phyloP scores from a whole-genome alignment of 2,329 filamentous ascomycete genomes.

The Coniochaeta hoffmannii region DNA sequence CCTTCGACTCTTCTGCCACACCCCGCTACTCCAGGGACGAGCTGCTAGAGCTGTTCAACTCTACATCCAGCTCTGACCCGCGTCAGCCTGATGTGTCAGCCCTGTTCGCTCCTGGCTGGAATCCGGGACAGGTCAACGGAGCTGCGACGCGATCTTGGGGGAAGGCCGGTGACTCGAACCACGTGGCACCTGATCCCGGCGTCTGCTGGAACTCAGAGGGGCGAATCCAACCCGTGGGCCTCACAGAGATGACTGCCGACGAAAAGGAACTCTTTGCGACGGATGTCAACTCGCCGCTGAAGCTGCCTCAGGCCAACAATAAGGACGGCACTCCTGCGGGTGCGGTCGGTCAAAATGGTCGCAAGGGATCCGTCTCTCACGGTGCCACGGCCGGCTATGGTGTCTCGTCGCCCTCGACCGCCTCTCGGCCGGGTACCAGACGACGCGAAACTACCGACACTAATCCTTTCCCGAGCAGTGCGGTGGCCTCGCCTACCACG shows the following conservation, averaged over 20 bases:
- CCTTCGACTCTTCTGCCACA: constrained; percentile 36
- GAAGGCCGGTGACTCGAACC: constrained; percentile 61
- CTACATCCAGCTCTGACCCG: constrained; percentile 28
- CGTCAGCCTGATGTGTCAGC: constrained; percentile 54
- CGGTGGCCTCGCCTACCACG: constrained; percentile 54
- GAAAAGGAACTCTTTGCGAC: constrained; percentile 67
- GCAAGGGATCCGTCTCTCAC: constrained; percentile 79
- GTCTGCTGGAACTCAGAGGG: constrained; percentile 82
- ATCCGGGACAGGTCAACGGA: constrained; percentile 60
- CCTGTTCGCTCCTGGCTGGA: constrained; percentile 72
- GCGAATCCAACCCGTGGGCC: constrained; percentile 59
- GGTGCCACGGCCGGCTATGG: constrained; percentile 57
- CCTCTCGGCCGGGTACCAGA: constrained; percentile 65
- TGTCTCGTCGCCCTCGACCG: constrained; percentile 63
- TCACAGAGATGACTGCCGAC: constrained; percentile 60
- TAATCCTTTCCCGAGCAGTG: constrained; percentile 50
- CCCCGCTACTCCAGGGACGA: constrained; percentile 72
- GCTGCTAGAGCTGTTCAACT: constrained; percentile 65
- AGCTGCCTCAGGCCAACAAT: constrained; percentile 74
- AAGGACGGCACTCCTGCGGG: constrained; percentile 49
- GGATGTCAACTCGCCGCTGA: constrained; percentile 91
- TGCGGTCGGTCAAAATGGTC: constrained; percentile 48
- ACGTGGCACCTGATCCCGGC: constrained; percentile 73
- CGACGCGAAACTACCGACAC: constrained; percentile 74
- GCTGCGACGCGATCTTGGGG: constrained; percentile 62